Conservation (phyloP, 768 basidiomycete genomes). For the Russula ochroleuca region DNA sequence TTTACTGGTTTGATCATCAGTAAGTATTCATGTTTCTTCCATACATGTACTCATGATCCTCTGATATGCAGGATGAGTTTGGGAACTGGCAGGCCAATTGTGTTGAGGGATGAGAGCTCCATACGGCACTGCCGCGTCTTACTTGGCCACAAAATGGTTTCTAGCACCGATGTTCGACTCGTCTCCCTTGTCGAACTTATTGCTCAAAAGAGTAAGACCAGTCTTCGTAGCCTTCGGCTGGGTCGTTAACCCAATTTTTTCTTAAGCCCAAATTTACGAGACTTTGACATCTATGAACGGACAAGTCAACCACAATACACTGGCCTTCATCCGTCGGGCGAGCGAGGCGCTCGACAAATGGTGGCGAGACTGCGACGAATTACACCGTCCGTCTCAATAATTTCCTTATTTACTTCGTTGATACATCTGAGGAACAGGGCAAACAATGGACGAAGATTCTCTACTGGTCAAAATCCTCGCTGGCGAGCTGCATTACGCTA, state of each 20-base stretch:
- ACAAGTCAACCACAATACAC: constrained; percentile 77
- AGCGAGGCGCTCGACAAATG: constrained; percentile 85
- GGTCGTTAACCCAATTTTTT: neutral
- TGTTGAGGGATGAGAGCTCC: constrained; percentile 83
- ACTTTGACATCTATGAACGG: constrained; percentile 83
- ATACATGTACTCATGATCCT: constrained; percentile 17
- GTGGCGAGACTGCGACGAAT: constrained; percentile 84
- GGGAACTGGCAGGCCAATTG: constrained; percentile 85
- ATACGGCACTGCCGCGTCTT: constrained; percentile 81
- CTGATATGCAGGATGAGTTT: constrained; percentile 67
- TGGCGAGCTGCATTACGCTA: constrained; percentile 87
- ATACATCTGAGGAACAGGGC: constrained; percentile 42
- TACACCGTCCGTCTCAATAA: constrained; percentile 56
- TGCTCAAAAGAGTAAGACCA: constrained; percentile 74
- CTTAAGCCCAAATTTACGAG: constrained; percentile 85
- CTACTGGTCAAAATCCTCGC: constrained; percentile 83
- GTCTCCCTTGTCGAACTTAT: constrained; percentile 87
- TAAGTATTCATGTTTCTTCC: constrained; percentile 38
- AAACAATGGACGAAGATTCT: constrained; percentile 79
- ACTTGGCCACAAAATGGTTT: constrained; percentile 79
- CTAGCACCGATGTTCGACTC: constrained; percentile 84
- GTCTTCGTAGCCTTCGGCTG: neutral
- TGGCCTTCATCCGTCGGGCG: constrained; percentile 84
- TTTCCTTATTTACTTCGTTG: constrained; percentile 1
- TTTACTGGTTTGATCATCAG: constrained; percentile 98